phyloP scores from a whole-genome alignment of 2,329 filamentous ascomycete species.

The Cryphonectria naterciae region DNA sequence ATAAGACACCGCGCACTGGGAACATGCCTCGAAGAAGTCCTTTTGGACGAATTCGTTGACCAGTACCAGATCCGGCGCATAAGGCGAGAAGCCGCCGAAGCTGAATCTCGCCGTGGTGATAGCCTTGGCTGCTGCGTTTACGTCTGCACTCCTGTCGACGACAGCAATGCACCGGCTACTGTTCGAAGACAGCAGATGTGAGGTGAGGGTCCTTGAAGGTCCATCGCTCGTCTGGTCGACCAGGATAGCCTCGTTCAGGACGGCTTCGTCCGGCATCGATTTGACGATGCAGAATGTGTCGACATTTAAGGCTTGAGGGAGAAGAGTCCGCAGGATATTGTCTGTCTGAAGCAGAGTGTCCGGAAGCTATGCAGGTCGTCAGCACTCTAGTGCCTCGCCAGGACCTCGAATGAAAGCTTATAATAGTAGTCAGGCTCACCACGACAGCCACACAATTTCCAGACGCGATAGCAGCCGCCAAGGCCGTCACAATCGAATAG shows the following conservation, averaged over 20 bases:
- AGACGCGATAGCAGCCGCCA: constrained; percentile 42
- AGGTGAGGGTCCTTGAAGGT: not conserved
- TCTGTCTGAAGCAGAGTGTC: constrained; percentile 33
- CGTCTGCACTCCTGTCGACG: constrained; percentile 63
- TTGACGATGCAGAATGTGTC: constrained; percentile 35
- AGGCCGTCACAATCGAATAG: constrained; percentile 38
- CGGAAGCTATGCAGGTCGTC: constrained; percentile 30
- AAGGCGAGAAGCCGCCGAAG: constrained; percentile 60
- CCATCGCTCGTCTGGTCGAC: constrained; percentile 35
- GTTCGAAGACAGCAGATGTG: constrained; percentile 30
- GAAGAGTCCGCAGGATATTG: constrained; percentile 31
- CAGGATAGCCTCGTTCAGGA: constrained; percentile 31
- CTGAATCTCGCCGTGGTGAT: constrained; percentile 58
- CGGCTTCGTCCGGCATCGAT: constrained; percentile 29
- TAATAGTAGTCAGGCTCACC: constrained; percentile 28
- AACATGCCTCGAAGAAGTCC: constrained; percentile 55
- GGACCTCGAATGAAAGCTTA: not conserved
- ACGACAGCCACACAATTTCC: constrained; percentile 43
- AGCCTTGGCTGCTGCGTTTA: constrained; percentile 55
- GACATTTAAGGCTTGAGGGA: constrained; percentile 34
- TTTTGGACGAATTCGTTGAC: constrained; percentile 67
- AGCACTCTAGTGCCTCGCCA: not conserved
- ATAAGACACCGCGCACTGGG: constrained; percentile 41
- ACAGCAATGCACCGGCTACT: constrained; percentile 50
- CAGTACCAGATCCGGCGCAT: constrained; percentile 64